Conservation (phyloP, 768 basidiomycete species). For the Cystofilobasidium bisporidii region DNA sequence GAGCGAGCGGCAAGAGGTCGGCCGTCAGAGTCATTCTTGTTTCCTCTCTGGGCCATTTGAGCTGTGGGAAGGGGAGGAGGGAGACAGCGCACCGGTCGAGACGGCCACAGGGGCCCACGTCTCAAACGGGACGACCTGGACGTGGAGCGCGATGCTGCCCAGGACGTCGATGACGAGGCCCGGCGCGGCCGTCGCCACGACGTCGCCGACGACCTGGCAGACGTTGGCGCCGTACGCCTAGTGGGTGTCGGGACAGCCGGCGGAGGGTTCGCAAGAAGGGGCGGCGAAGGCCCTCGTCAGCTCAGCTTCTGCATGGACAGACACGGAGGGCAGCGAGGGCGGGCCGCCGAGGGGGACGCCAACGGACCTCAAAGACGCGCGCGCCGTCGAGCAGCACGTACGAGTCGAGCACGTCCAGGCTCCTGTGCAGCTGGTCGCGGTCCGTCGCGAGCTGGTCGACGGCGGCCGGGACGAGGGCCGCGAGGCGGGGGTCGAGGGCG, state of each 20-base stretch:
- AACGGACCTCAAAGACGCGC: slow-evolving; percentile 14
- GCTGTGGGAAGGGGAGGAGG: too few relatives aligned
- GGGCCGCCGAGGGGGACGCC: too few relatives aligned
- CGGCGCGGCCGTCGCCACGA: slow-evolving; percentile 10
- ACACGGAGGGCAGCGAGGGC: too few relatives aligned
- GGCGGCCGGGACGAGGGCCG: slow-evolving; percentile 13
- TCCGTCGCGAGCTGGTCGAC: slow-evolving; percentile 15
- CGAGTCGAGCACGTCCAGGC: slow-evolving; percentile 20
- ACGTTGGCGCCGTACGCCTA: slow-evolving; percentile 12
- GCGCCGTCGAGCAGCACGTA: slow-evolving; percentile 23
- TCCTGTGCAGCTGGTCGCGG: slow-evolving; percentile 7
- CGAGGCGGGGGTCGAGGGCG: slow-evolving; percentile 11
- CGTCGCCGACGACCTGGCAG: slow-evolving; percentile 12
- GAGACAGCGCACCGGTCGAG: background rate
- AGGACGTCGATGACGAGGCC: slow-evolving; percentile 17
- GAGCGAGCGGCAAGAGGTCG: too few relatives aligned
- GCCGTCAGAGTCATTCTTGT: too few relatives aligned
- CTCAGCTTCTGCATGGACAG: too few relatives aligned
- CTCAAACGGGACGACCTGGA: slow-evolving; percentile 15
- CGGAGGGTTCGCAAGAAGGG: too few relatives aligned
- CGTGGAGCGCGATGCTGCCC: slow-evolving; percentile 2
- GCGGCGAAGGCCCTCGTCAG: too few relatives aligned
- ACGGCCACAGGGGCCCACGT: slow-evolving; percentile 3
- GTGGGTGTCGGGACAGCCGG: too few relatives aligned
- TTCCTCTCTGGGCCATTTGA: too few relatives aligned